Evolutionary conservation across 805 yeast species (phyloP), one percentile per base, ranked within the genome.

Genomic region (Sugiyamaella americana): DNA sequence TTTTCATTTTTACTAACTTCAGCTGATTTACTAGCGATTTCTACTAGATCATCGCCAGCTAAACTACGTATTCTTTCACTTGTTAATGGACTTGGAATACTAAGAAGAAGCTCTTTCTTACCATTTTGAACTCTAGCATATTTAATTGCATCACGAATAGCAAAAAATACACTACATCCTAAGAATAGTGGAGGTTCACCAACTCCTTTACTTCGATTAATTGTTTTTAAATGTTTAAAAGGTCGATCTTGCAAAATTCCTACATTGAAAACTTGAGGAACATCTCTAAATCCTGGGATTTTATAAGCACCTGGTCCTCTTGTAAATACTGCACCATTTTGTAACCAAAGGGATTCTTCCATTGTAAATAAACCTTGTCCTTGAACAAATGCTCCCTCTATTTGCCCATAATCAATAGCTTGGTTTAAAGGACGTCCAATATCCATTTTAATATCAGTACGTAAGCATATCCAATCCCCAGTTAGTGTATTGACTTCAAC

Each of bases 131-230:
- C 49, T 30, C 74, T 60, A 2, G 74, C 71, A 35, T 55, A 51
- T 18, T 57, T 60, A 34, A 72, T 55, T 0, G 76, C 76, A 52
- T 72, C 66, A 24, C 76, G 60, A 23, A 72, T 52, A 3, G 76
- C 76, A 58, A 69, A 72, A 52, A 68, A 64, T 3, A 68, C 73
- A 24, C 61, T 50, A n/a, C 63, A 58, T 1, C 76, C 76, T 26
- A 72, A 54, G 50, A 72, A 71, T 46, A 72, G 56, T n/a, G 77
- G 77, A 5, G 77, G 77, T 58, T 72, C 77, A 21, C 77, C 77
- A 43, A 72, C 68, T 26, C 77, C 77, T 52, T 72, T 72, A 30
- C 73, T 68, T 23, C 69, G 58, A 51, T 68, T 66, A 41, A 72
- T 68, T 2, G 75, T 70, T 52, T 69, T 69, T 54, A 72, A 58